These are phyloP conservation scores for Corinectria fuckeliana DNA, from an alignment of 2,329 filamentous ascomycete species.

Conservation along the genomic window DNA sequence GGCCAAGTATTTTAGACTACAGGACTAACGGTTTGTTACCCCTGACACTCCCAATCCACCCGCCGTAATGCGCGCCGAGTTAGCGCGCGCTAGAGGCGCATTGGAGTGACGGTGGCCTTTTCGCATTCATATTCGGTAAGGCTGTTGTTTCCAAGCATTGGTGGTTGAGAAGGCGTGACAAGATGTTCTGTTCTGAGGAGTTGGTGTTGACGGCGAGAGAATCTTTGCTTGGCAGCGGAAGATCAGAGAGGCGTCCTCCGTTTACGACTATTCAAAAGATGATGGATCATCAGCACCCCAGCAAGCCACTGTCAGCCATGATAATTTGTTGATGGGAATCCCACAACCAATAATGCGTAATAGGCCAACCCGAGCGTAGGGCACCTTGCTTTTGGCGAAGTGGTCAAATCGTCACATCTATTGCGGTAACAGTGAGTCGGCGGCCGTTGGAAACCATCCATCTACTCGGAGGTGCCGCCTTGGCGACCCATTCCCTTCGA, in stretches of 20 bases:
- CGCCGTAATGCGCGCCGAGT: too few species aligned
- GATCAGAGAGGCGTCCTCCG: background rate
- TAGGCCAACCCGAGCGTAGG: too few species aligned
- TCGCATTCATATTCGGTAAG: background rate
- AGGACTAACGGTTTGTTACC: too few species aligned
- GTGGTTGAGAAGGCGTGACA: background rate
- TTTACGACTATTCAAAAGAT: background rate
- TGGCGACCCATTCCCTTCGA: background rate
- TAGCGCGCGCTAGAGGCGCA: background rate
- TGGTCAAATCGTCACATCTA: too few species aligned
- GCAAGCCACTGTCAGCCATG: background rate
- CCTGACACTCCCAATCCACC: too few species aligned
- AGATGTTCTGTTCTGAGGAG: background rate
- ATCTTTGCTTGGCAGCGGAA: background rate
- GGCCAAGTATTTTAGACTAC: background rate
- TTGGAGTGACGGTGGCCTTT: background rate
- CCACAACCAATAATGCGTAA: too few species aligned
- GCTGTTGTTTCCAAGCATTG: background rate
- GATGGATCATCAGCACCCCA: background rate
- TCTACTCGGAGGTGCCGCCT: background rate
- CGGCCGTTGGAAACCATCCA: background rate
- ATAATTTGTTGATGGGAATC: background rate
- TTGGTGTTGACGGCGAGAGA: background rate
- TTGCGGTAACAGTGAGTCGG: background rate
- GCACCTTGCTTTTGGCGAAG: too few species aligned